Base-by-base conservation (phyloP, 2,329 filamentous ascomycete species). In the Colletotrichum abscissum region DNA sequence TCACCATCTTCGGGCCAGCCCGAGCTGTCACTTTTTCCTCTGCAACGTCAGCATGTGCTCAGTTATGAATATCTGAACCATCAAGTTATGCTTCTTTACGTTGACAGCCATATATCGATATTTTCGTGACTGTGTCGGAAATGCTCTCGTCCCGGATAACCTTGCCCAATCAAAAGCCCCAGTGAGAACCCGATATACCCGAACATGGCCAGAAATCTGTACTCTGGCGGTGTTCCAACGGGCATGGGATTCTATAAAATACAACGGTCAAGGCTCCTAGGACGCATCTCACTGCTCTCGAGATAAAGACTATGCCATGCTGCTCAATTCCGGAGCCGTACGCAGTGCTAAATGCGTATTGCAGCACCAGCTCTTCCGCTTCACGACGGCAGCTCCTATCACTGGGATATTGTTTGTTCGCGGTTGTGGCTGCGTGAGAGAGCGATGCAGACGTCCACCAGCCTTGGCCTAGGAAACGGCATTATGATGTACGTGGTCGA, bases 171-270 rank as follows among this genome's bases (percentile, higher is more conserved):
- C 90, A 90, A 81, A 72, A 92, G 85, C 12, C 89, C 86, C 14
- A 90, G 78, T 1, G 91, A 89, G 12, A 93, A 83, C 3, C 83
- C 80, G 16, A 89, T 72, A 5, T 86, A 83, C 3, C 87, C 89
- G 11, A 87, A 76, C 75, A 92, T 89, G 33, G 90, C 90, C 5
- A 93, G 82, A 0, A 93, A 81, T 0, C 91, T 83, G 72, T 91
- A 83, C 79, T 92, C 90, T 0, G 90, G 89, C 0, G 84, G 84
- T 0, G 86, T 83, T 30, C 26, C 78, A 78, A 30, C 82, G 77
- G 1, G 79, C 79, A 0, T 82, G 81, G 55, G 80, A 81, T 2
- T 76, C 79, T 1, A 77, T 70, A 80, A 4, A 85, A 66, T 2
- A 81, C 69, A 26, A 87, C 80, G 0, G 84, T 86, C 1, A 81